Conservation (phyloP, 73 alveolate genomes). For the Durusdinium trenchii region DNA sequence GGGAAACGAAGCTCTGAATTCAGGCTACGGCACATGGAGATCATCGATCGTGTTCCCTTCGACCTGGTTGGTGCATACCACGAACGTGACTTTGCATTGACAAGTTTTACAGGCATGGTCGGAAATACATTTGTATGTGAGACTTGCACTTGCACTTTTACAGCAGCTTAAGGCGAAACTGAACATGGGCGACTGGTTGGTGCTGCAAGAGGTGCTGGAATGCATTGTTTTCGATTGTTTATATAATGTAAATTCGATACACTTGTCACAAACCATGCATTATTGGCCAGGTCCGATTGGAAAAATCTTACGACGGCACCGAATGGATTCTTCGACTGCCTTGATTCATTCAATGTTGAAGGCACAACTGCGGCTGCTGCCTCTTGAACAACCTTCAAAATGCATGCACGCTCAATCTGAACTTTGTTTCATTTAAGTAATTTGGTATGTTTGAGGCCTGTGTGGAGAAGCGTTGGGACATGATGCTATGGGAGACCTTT, state of each 20-base stretch:
- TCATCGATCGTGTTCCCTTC: conserved; percentile 67
- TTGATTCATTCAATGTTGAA: conserved; percentile 73
- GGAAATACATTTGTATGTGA: neutral
- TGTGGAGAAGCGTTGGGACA: conserved; percentile 86
- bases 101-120: neutral
- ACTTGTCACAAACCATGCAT: neutral
- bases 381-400: neutral
- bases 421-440: neutral
- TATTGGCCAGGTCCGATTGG: conserved; percentile 57
- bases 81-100: conserved; percentile 56
- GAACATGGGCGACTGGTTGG: conserved; percentile 76
- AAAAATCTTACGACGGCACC: conserved; percentile 53
- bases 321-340: conserved; percentile 47
- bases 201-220: conserved; percentile 64
- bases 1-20: neutral
- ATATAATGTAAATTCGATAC: neutral
- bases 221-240: too few relatives aligned
- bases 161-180: conserved; percentile 7
- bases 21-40: conserved; percentile 75
- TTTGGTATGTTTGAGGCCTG: conserved; percentile 15
- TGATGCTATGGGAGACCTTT: conserved; percentile 83
- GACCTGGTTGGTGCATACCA: conserved; percentile 66
- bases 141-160: neutral
- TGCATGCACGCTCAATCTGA: neutral
- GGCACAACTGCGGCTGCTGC: neutral